Evolutionary conservation across 345 rosid genomes (phyloP), one percentile per base, ranked within the genome.

Genomic region (Gossypium ekmanianum): DNA sequence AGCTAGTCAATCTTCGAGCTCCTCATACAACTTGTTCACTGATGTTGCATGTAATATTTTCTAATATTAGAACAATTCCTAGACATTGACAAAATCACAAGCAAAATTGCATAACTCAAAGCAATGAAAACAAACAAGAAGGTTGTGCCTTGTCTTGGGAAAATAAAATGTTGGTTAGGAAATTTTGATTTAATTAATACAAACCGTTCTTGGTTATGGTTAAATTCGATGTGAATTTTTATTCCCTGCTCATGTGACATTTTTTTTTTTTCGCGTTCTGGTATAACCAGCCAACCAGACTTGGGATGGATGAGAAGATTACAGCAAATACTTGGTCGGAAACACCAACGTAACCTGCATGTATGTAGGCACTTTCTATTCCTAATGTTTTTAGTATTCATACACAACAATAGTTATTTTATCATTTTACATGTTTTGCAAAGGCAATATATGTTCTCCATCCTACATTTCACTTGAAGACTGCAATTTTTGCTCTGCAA

Each of bases 391-490:
- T 12, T 17, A 14, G 58, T 55, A 12, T 62, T 12, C 41, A 48
- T 55, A 13, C 73, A 5, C 41, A n/a, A 43, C 70, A 41, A 61
- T 75, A 57, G 59, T 64, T 73, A 54, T 69, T 64, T 80, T 22
- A 78, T 69, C 64, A 20, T 34, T 18, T 71, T 43, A 17, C 66
- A 52, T 77, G 26, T 76, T 76, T 18, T 56, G 2, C 85, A 76
- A 71, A 95, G 98, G 97, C 94, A 13, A 88, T 95, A 63, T 93
- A 95, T 82, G 91, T 96, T 79, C 97, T 96, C 80, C 99, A 96
- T 75, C 97, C 97, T 61, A 90, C 90, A 76, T 84, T 96, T 57
- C 97, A 92, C 66, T 85, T 96, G 88, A 96, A 90, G 80, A 88
- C 97, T 22, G 61, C 97, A 56, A 68, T 90, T 76, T 83, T 96